Percentiles rank a stretch among this genome's conserved stretches.
These are phyloP conservation scores for Termitomyces eurrhizus DNA, from an alignment of 768 basidiomycete species.

Conservation along the genomic window DNA sequence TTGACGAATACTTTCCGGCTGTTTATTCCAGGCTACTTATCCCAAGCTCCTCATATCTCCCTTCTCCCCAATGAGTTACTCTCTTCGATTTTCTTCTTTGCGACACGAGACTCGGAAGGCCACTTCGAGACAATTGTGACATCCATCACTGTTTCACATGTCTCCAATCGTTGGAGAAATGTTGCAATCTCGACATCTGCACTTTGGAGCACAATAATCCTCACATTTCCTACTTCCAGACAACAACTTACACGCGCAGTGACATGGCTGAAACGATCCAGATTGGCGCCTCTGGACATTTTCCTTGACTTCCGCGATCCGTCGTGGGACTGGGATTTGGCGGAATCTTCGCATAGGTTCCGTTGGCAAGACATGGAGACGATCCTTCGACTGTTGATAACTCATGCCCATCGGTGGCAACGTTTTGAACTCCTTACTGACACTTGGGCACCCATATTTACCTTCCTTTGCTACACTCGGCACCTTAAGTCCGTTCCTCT, in stretches of 20 bases:
- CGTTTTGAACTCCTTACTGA: constrained; percentile 50
- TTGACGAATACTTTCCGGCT: constrained; percentile 16
- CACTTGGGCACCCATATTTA: constrained; percentile 56
- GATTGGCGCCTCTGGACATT: constrained; percentile 42
- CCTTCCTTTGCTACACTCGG: constrained; percentile 41
- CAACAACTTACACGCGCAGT: constrained; percentile 32
- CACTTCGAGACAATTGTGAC: constrained; percentile 21
- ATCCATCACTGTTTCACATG: constrained; percentile 38
- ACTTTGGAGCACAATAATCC: constrained; percentile 49
- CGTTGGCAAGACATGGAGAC: constrained; percentile 40
- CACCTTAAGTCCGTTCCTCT: constrained; percentile 28
- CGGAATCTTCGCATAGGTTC: constrained; percentile 41
- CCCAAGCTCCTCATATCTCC: constrained; percentile 12
- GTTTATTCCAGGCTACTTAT: constrained; percentile 7
- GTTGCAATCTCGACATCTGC: constrained; percentile 38
- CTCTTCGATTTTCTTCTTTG: constrained; percentile 29
- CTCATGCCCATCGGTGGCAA: constrained; percentile 44
- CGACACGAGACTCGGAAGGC: constrained; percentile 24
- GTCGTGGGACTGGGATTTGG: constrained; percentile 47
- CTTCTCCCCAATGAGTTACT: constrained; percentile 33
- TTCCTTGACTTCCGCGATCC: constrained; percentile 58
- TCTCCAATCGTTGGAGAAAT: constrained; percentile 49
- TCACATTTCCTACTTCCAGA: constrained; percentile 39
- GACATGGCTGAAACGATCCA: constrained; percentile 43
- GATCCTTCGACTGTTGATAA: constrained; percentile 40